A percentile compares a stretch with the other conserved stretches of the same genome.
phyloP scores from a whole-genome alignment of 371 early-diverging fungal species.

The Saksenaea vasiformis region DNA sequence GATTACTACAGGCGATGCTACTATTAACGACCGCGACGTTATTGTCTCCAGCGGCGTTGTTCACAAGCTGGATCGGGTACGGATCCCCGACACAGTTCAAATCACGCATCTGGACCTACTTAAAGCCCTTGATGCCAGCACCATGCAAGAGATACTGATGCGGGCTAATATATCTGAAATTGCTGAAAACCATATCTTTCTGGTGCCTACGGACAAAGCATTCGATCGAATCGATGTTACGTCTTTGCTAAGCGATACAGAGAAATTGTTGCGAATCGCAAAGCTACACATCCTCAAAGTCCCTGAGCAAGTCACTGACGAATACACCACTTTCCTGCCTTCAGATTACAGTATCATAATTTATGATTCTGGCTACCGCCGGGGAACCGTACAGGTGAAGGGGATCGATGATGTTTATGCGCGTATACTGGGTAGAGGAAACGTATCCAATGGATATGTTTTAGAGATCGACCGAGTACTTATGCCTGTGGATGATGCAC shows the following conservation, averaged over 20 bases:
- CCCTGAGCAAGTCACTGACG: constrained; percentile 29
- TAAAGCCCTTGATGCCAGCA: constrained; percentile 43
- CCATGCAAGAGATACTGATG: constrained; percentile 44
- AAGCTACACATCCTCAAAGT: constrained; percentile 46
- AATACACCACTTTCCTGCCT: constrained; percentile 35
- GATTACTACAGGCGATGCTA: neutral
- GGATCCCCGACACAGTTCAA: constrained; percentile 43
- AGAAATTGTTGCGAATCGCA: constrained; percentile 48
- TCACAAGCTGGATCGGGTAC: constrained; percentile 54
- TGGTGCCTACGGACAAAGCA: constrained; percentile 60
- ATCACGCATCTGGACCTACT: constrained; percentile 52
- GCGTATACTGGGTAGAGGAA: constrained; percentile 32
- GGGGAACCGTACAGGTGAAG: constrained; percentile 30
- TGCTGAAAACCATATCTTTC: constrained; percentile 41
- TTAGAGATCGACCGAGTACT: constrained; percentile 43
- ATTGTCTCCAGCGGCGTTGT: constrained; percentile 60
- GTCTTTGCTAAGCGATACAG: constrained; percentile 37
- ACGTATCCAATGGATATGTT: constrained; percentile 38
- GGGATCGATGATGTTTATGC: constrained; percentile 24
- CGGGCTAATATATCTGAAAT: constrained; percentile 37
- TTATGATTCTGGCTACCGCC: constrained; percentile 23
- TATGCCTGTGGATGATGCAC: constrained; percentile 27
- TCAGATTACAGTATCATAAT: constrained; percentile 28
- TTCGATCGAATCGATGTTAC: constrained; percentile 52
- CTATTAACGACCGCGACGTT: constrained; percentile 22